A percentile compares a stretch with the other conserved stretches of the same genome.
These are phyloP conservation scores for Candida rishiriensis DNA, from an alignment of 805 yeast genomes.

Conservation along the genomic window DNA sequence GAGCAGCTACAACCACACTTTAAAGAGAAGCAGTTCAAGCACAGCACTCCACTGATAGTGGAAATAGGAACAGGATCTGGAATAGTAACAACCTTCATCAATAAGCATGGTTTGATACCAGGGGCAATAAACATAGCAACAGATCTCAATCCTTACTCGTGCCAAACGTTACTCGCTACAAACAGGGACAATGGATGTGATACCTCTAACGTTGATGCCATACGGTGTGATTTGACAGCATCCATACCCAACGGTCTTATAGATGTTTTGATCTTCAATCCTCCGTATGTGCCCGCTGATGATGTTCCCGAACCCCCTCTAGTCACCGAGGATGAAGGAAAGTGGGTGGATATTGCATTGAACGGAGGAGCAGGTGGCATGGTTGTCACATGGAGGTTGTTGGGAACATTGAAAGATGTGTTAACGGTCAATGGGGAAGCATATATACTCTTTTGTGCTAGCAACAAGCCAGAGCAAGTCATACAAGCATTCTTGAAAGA, in stretches of 20 bases:
- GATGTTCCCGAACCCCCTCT: slow-evolving; percentile 58
- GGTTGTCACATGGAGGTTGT: slow-evolving; percentile 68
- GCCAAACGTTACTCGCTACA: slow-evolving; percentile 48
- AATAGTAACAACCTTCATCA: slow-evolving; percentile 73
- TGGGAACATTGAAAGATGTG: slow-evolving; percentile 48
- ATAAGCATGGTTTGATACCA: slow-evolving; percentile 47
- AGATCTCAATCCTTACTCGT: slow-evolving; percentile 79
- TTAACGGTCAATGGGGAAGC: slow-evolving; percentile 69
- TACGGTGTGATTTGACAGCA: slow-evolving; percentile 57
- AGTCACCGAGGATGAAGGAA: slow-evolving; percentile 38
- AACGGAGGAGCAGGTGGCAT: slow-evolving; percentile 90
- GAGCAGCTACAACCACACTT: slow-evolving; percentile 51
- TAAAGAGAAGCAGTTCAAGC: slow-evolving; percentile 18
- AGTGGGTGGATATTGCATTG: slow-evolving; percentile 87
- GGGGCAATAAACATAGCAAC: slow-evolving; percentile 57
- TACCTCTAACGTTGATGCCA: slow-evolving; percentile 34
- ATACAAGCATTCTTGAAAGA: slow-evolving; percentile 38
- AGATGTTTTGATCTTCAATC: slow-evolving; percentile 83
- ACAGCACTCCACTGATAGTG: slow-evolving; percentile 49
- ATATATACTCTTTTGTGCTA: slow-evolving; percentile 84
- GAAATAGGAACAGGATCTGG: slow-evolving; percentile 96
- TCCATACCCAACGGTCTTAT: slow-evolving; percentile 43
- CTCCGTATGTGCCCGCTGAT: slow-evolving; percentile 95
- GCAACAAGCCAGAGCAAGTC: slow-evolving; percentile 74
- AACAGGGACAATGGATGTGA: slow-evolving; percentile 17